Evolutionary conservation across 2,329 filamentous ascomycete genomes (phyloP).

Genomic region (Penicillium sp.): DNA sequence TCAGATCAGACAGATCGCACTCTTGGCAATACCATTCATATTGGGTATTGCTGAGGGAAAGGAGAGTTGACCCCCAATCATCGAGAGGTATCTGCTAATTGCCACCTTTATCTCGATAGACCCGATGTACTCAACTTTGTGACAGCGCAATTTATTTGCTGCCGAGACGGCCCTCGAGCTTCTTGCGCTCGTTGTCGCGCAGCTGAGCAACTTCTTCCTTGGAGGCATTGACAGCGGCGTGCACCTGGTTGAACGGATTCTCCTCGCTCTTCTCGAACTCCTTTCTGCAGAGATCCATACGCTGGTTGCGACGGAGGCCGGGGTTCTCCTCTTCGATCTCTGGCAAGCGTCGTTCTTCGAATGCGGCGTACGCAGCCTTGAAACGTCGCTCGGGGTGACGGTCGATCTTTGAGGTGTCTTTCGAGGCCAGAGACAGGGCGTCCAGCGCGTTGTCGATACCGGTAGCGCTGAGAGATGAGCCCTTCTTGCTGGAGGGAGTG

Average conservation of each 20-base stretch:
- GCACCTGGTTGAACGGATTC: constrained; percentile 91
- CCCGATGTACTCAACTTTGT: neutral
- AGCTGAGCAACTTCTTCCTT: constrained; percentile 74
- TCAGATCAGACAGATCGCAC: neutral
- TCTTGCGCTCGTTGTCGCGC: constrained; percentile 66
- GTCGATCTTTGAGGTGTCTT: constrained; percentile 71
- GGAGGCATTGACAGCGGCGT: constrained; percentile 72
- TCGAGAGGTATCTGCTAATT: constrained; percentile 15
- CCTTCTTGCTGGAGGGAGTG: constrained; percentile 46
- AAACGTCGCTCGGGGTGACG: constrained; percentile 84
- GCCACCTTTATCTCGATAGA: neutral
- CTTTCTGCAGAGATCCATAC: constrained; percentile 78
- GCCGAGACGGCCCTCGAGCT: constrained; percentile 70
- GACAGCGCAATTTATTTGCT: constrained; percentile 18
- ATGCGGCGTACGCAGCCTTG: constrained; percentile 81
- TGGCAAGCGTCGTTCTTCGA: constrained; percentile 74
- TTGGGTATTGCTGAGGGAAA: constrained; percentile 2
- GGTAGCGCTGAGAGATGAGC: constrained; percentile 70
- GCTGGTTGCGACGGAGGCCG: constrained; percentile 78
- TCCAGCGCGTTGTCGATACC: constrained; percentile 95
- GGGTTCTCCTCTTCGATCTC: constrained; percentile 86
- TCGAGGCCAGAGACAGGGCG: constrained; percentile 68
- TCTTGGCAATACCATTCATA: neutral
- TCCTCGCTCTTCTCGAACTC: constrained; percentile 95
- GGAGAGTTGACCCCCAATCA: neutral